Evolutionary conservation across 371 early-diverging fungal species (phyloP).

Genomic region (Circinella minor): DNA sequence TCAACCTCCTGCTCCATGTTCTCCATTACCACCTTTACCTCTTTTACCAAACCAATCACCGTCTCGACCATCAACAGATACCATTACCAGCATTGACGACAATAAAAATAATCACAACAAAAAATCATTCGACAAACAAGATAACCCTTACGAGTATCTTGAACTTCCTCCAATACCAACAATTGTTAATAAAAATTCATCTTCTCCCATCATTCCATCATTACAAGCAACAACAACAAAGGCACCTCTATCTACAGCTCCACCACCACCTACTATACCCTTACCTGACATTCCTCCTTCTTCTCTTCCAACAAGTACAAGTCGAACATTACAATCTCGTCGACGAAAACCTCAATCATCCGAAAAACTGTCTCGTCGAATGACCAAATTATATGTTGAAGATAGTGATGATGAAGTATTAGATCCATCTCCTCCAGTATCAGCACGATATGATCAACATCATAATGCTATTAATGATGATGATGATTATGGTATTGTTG

Average conservation of each 20-base stretch:
- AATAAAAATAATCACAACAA: not conserved
- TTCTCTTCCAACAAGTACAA: not conserved
- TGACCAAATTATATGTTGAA: conserved; percentile 31
- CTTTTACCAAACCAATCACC: conserved; percentile 13
- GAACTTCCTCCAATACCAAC: conserved; percentile 18
- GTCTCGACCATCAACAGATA: conserved; percentile 4
- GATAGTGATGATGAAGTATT: conserved; percentile 36
- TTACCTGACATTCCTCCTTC: not conserved
- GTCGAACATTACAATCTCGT: not conserved
- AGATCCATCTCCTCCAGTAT: conserved; percentile 34
- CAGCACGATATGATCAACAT: conserved; percentile 9
- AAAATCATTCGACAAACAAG: not conserved
- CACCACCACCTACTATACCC: not conserved
- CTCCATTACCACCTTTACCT: conserved; percentile 21
- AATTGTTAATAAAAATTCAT: not conserved
- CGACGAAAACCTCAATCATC: not conserved
- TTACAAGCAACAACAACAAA: not conserved
- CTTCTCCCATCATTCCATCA: not conserved
- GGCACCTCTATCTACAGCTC: conserved; percentile 6
- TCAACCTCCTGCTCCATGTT: conserved; percentile 8
- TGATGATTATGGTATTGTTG: not conserved
- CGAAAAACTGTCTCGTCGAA: conserved; percentile 17
- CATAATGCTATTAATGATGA: too few species aligned
- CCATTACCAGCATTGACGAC: not conserved
- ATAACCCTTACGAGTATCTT: conserved; percentile 17